Evolutionary conservation across 257 asterid genomes (phyloP).

Genomic region (Gardenia jasminoides): DNA sequence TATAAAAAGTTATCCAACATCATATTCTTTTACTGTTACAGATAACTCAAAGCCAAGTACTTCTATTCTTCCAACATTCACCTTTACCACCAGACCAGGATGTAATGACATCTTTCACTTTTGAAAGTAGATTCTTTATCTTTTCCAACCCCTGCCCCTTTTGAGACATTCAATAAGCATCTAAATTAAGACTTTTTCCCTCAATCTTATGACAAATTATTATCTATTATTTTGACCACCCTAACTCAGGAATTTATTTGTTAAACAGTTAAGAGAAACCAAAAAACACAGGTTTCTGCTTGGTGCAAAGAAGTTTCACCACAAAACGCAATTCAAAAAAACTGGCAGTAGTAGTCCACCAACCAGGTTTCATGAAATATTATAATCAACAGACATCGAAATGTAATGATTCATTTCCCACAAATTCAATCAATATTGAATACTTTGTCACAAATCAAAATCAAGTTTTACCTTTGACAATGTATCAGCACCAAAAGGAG

Average conservation of each 20-base stretch:
- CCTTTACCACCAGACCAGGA: neutral
- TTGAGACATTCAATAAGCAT: neutral
- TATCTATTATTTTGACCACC: neutral
- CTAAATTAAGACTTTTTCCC: neutral
- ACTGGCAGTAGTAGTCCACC: neutral
- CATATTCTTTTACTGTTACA: neutral
- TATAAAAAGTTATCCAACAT: neutral
- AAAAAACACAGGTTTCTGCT: neutral
- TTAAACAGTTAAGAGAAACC: neutral
- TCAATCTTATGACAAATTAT: neutral
- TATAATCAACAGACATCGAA: neutral
- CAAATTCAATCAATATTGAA: neutral
- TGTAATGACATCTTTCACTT: neutral
- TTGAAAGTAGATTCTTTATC: neutral
- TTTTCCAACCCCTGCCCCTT: neutral
- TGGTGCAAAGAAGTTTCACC: neutral
- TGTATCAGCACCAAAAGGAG: slow-evolving; percentile 82
- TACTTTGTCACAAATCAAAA: neutral
- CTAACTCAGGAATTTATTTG: neutral
- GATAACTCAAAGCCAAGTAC: neutral
- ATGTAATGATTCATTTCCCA: neutral
- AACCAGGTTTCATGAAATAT: neutral
- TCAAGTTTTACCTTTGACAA: slow-evolving; percentile 48
- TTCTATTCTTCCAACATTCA: neutral
- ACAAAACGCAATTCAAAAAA: neutral